phyloP scores from a whole-genome alignment of 805 yeast genomes.

The Schwanniomyces pseudopolymorphus region DNA sequence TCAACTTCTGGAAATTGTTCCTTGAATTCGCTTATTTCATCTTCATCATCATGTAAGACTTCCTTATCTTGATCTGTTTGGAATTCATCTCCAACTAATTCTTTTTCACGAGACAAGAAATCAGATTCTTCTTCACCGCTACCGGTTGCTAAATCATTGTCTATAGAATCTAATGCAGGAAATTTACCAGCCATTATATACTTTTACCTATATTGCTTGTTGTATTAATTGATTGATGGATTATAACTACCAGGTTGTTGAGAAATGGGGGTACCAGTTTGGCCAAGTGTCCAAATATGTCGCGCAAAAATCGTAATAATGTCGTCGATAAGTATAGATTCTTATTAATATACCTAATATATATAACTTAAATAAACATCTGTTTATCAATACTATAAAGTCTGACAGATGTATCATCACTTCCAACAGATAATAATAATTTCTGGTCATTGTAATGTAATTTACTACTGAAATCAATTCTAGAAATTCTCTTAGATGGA shows the following conservation, averaged over 20 bases:
- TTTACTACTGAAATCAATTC: conserved; percentile 55
- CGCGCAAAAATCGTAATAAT: not conserved
- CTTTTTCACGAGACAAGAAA: conserved; percentile 68
- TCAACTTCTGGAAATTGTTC: conserved; percentile 64
- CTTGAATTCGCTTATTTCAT: conserved; percentile 58
- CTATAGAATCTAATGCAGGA: conserved; percentile 61
- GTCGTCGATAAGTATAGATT: too few relatives aligned
- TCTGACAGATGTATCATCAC: conserved; percentile 65
- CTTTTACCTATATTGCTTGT: not conserved
- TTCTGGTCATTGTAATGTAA: conserved; percentile 14
- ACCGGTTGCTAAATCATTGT: conserved; percentile 25
- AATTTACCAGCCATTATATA: conserved; percentile 63
- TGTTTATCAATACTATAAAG: conserved; percentile 24
- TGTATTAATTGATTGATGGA: not conserved
- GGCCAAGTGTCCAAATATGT: not conserved
- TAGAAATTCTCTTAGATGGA: conserved; percentile 63
- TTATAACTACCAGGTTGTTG: not conserved
- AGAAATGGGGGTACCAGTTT: not conserved
- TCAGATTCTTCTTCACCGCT: conserved; percentile 45
- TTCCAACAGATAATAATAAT: conserved; percentile 55
- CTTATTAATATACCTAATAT: too few relatives aligned
- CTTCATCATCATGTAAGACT: conserved; percentile 40
- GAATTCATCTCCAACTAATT: conserved; percentile 69
- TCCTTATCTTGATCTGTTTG: conserved; percentile 61
- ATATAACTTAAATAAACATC: not conserved